Evolutionary conservation across 1,284 basidiomycete genomes (phyloP).

Genomic region (Austroboletus niveus): DNA sequence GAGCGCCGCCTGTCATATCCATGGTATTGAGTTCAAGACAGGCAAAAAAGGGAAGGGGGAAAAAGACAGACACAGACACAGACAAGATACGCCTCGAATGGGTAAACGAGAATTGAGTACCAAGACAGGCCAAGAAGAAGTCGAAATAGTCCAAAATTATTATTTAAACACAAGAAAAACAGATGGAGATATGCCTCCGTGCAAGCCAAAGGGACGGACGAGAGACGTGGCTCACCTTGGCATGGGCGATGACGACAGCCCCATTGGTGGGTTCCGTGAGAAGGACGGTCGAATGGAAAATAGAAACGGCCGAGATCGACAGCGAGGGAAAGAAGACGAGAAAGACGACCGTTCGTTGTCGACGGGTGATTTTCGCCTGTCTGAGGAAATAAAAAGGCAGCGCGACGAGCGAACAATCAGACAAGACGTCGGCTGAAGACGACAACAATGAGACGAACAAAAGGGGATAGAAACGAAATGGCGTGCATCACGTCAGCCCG

Average conservation of each 20-base stretch:
- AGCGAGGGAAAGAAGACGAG: conserved; percentile 19
- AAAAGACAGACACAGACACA: neutral
- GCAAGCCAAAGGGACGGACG: neutral
- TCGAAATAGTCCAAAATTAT: neutral
- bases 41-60: neutral
- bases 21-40: neutral
- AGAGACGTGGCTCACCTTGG: conserved; percentile 17
- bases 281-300: conserved; percentile 17
- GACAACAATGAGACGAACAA: too few relatives aligned
- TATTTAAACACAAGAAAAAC: neutral
- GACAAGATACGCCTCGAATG: neutral
- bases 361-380: too few relatives aligned
- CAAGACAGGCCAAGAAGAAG: too few relatives aligned
- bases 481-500: neutral
- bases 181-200: neutral
- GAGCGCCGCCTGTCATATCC: conserved; percentile 12
- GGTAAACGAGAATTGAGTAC: too few relatives aligned
- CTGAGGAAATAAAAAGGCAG: too few relatives aligned
- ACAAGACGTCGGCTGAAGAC: conserved; percentile 10
- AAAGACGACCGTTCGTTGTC: conserved; percentile 16
- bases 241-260: conserved; percentile 18
- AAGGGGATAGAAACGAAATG: neutral
- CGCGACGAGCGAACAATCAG: too few relatives aligned
- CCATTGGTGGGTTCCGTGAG: neutral
- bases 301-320: conserved; percentile 15